Percentiles rank a stretch among this genome's conserved stretches.
Conservation (phyloP, 2,329 filamentous ascomycete species). For the Fusarium irregulare region DNA sequence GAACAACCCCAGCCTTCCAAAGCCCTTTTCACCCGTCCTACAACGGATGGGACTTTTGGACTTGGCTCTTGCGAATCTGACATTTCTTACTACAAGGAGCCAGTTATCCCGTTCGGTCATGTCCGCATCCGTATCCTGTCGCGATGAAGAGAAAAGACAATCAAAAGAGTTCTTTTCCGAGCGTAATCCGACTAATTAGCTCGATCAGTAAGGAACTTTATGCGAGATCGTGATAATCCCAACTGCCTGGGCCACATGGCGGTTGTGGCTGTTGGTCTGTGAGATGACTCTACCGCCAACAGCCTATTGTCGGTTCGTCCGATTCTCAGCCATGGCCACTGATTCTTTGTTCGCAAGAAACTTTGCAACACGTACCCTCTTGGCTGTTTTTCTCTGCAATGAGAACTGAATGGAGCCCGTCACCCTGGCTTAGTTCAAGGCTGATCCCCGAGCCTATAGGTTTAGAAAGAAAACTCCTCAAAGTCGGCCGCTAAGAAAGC, state of each 20-base stretch:
- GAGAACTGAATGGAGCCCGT: neutral
- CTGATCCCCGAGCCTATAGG: constrained; percentile 9
- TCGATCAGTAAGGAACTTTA: constrained; percentile 3
- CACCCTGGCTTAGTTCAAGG: constrained; percentile 13
- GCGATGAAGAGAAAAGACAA: neutral
- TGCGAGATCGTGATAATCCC: constrained; percentile 18
- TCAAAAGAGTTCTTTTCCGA: neutral
- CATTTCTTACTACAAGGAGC: constrained; percentile 21
- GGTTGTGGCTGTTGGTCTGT: constrained; percentile 15
- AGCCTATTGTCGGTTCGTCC: constrained; percentile 29
- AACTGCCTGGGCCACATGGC: constrained; percentile 7
- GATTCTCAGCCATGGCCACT: constrained; percentile 9
- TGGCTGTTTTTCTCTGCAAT: neutral
- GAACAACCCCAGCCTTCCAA: constrained; percentile 26
- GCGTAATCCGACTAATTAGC: constrained; percentile 6
- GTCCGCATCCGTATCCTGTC: constrained; percentile 12
- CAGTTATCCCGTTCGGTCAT: constrained; percentile 18
- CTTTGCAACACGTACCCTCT: neutral
- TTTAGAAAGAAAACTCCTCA: constrained; percentile 7
- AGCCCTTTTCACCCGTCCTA: constrained; percentile 10
- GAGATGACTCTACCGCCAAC: constrained; percentile 10
- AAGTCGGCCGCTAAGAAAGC: constrained; percentile 31
- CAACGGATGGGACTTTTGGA: constrained; percentile 32
- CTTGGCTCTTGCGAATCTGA: constrained; percentile 15
- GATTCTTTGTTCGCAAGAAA: constrained; percentile 11